Evolutionary conservation across 805 yeast genomes (phyloP), one percentile per base, ranked within the genome.

Genomic region (Pichia paraexigua): DNA sequence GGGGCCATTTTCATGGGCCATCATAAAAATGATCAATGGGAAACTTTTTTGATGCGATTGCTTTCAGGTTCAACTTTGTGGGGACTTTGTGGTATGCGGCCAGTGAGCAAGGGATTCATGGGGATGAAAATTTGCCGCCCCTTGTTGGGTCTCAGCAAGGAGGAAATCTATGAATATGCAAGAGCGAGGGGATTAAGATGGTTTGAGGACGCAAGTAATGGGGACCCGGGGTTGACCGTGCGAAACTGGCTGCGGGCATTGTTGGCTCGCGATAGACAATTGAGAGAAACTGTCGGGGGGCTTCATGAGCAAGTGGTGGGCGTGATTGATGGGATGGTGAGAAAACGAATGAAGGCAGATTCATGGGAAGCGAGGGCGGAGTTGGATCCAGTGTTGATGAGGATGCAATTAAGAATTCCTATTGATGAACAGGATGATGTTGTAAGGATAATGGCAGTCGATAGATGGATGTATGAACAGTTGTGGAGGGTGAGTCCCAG

Each of bases 121-220:
- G 85, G 88, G 0, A 81, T 85, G 72, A 50, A 45, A 17, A 22
- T 47, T 0, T 18, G 41, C 40, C 62, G 91, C 20, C 95, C 95
- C 1, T 61, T 86, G 47, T 65, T 85, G 25, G 62, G 56, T 0
- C 60, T 71, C 20, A 46, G 59, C 0, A 87, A 87, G 59, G 13
- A 53, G 0, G 70, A 72, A 1, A 68, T 85, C 3, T 64, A 71
- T 7, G 60, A 70, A 0, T 76, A 78, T 13, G 84, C 90, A 49
- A 41, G 49, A 11, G 45, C 49, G 0, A 61, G 71, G 21, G 50
- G 57, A 1, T 55, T 86, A 0, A 46, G 53, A 0, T 87, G 94
- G 92, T 80, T 82, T 60, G 91, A 86, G 58, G 95, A 87, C 58
- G 60, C 67, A 2, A 80, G 92, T 0, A 87, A 87, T 56, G 59